Conservation (phyloP, 2,329 filamentous ascomycete species). For the Fusarium fujikuroi region DNA sequence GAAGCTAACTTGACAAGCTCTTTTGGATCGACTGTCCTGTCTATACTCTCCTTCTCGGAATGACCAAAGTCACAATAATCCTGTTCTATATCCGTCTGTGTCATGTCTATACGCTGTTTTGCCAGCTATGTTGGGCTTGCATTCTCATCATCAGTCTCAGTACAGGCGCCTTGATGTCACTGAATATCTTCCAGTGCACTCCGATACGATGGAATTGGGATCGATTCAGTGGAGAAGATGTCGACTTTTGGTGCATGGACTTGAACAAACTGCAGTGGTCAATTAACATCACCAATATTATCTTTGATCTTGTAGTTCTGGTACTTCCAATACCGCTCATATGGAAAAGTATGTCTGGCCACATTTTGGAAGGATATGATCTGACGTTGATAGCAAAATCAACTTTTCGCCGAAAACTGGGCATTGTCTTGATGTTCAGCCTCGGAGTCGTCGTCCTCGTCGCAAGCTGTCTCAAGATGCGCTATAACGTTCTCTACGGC, state of each 20-base stretch:
- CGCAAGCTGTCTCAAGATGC: constrained; percentile 23
- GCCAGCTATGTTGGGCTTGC: constrained; percentile 2
- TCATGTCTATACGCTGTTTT: constrained; percentile 6
- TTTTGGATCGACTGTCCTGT: constrained; percentile 17
- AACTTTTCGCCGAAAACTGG: constrained; percentile 9
- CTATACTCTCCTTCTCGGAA: constrained; percentile 2
- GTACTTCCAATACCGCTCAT: constrained; percentile 13
- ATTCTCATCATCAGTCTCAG: not conserved
- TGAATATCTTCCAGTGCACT: constrained; percentile 8
- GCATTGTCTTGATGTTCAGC: constrained; percentile 19
- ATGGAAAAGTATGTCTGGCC: not conserved
- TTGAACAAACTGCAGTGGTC: constrained; percentile 11
- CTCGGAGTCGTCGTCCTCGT: constrained; percentile 3
- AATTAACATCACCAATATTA: constrained; percentile 13
- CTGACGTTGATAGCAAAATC: not conserved
- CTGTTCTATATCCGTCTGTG: constrained; percentile 13
- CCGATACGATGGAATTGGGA: constrained; percentile 19
- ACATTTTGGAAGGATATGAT: rapidly evolving
- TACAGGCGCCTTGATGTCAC: not conserved
- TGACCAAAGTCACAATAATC: constrained; percentile 12
- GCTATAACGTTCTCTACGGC: constrained; percentile 18
- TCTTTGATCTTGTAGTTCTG: not conserved
- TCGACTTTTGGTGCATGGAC: constrained; percentile 7
- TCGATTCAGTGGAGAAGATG: not conserved
- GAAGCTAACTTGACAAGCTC: not conserved